Evolutionary conservation across 2,329 filamentous ascomycete species (phyloP).

Genomic region (Pestalotiopsis sp.): DNA sequence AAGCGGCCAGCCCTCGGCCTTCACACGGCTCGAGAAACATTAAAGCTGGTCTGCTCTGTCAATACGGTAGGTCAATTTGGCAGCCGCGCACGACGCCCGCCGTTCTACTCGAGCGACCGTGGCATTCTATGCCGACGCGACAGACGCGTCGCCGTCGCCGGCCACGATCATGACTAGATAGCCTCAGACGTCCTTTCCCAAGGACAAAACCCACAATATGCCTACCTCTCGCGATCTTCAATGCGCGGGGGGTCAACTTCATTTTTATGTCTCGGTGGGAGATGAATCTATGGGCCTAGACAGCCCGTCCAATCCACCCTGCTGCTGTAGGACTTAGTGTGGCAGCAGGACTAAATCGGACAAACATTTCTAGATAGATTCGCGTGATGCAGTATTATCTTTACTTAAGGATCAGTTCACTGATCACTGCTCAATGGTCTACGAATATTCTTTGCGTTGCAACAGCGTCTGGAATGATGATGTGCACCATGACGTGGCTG

Average conservation of each 20-base stretch:
- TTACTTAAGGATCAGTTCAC: too few relatives aligned
- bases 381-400: too few relatives aligned
- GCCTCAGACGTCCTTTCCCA: not conserved
- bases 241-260: slow-evolving; percentile 63
- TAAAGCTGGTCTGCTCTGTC: not conserved
- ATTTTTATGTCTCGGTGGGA: slow-evolving; percentile 61
- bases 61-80: not conserved
- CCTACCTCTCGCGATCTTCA: slow-evolving; percentile 62
- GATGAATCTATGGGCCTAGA: slow-evolving; percentile 65
- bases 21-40: not conserved
- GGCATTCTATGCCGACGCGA: not conserved
- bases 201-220: slow-evolving; percentile 54
- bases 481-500: too few relatives aligned
- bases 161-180: not conserved
- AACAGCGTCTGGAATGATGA: too few relatives aligned
- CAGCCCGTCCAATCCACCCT: slow-evolving; percentile 70
- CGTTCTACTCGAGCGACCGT: not conserved
- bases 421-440: too few relatives aligned
- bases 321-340: slow-evolving; percentile 58
- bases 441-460: too few relatives aligned
- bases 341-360: slow-evolving; percentile 66
- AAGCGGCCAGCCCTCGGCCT: not conserved
- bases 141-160: not conserved
- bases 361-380: slow-evolving; percentile 45
- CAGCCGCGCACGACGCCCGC: not conserved